A percentile compares a stretch with the other conserved stretches of the same genome.
These are phyloP conservation scores for Rubroboletus satanas DNA, from an alignment of 768 basidiomycete genomes.

Conservation along the genomic window DNA sequence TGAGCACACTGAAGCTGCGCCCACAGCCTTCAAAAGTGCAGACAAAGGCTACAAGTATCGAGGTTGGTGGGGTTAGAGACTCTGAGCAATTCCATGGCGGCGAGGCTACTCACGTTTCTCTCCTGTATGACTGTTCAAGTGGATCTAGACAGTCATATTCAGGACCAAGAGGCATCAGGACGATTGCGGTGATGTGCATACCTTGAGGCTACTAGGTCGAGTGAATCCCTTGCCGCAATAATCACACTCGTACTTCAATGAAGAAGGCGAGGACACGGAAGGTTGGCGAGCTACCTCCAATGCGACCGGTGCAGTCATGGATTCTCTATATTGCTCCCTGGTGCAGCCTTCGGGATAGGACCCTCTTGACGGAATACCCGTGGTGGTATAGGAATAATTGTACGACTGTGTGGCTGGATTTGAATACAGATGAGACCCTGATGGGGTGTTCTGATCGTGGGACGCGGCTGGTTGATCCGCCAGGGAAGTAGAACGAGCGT, in stretches of 20 bases:
- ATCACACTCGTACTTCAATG: conserved; percentile 65
- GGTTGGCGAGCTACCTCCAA: conserved; percentile 16
- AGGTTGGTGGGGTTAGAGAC: conserved; percentile 6
- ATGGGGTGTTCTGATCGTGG: conserved; percentile 26
- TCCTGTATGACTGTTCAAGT: conserved; percentile 80
- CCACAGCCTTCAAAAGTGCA: conserved; percentile 75
- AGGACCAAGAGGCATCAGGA: background rate
- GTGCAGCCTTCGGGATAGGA: conserved; percentile 14
- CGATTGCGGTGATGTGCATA: conserved; percentile 24
- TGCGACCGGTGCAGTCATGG: conserved; percentile 1
- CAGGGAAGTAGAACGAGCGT: conserved; percentile 28
- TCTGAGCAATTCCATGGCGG: conserved; percentile 1
- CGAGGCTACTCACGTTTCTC: conserved; percentile 64
- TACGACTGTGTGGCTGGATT: conserved; percentile 21
- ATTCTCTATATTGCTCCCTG: conserved; percentile 20
- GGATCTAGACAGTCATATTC: conserved; percentile 49
- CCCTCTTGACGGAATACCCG: conserved; percentile 22
- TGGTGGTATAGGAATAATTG: conserved; percentile 12
- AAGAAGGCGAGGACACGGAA: conserved; percentile 28
- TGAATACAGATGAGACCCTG: conserved; percentile 27
- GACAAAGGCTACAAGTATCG: conserved; percentile 52
- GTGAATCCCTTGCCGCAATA: conserved; percentile 83
- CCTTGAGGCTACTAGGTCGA: conserved; percentile 80
- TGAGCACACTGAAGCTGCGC: conserved; percentile 80
- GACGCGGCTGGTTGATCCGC: conserved; percentile 23